These are phyloP conservation scores for Cercospora nicotianae DNA, from an alignment of 2,329 filamentous ascomycete species.

Conservation along the genomic window DNA sequence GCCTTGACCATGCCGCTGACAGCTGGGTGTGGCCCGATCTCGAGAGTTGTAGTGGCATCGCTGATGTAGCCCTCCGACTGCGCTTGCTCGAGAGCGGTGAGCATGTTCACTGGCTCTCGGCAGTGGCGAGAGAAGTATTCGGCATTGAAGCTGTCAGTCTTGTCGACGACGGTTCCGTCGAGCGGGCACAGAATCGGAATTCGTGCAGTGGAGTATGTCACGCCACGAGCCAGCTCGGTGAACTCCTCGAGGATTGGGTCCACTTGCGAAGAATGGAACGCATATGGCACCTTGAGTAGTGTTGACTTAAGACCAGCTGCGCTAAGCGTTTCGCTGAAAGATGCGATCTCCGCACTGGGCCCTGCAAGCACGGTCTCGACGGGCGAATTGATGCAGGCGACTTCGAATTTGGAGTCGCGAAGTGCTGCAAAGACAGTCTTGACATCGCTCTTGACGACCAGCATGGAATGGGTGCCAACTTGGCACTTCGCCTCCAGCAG, in stretches of 20 bases:
- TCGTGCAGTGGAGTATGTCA: conserved; percentile 21
- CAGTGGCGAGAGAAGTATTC: conserved; percentile 28
- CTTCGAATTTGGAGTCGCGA: not conserved
- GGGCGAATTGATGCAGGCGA: conserved; percentile 33
- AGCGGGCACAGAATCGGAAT: conserved; percentile 38
- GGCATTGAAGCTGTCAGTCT: conserved; percentile 23
- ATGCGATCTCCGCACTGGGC: conserved; percentile 16
- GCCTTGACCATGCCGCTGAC: not conserved
- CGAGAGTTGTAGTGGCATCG: conserved; percentile 43
- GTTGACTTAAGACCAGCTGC: conserved; percentile 14
- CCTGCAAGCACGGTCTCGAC: conserved; percentile 31
- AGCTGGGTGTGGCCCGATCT: conserved; percentile 52
- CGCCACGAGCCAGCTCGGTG: conserved; percentile 20
- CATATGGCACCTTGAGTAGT: conserved; percentile 31
- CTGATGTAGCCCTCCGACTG: conserved; percentile 40
- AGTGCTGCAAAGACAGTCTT: not conserved
- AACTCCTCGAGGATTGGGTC: conserved; percentile 34
- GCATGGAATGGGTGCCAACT: conserved; percentile 31
- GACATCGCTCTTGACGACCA: conserved; percentile 21
- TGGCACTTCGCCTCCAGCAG: conserved; percentile 34
- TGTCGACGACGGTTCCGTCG: conserved; percentile 31
- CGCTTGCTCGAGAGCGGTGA: conserved; percentile 25
- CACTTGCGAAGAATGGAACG: conserved; percentile 38
- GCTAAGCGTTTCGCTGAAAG: conserved; percentile 13
- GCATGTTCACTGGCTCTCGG: conserved; percentile 48